phyloP scores from a whole-genome alignment of 2,329 filamentous ascomycete genomes.

The Fusarium xylarioides region DNA sequence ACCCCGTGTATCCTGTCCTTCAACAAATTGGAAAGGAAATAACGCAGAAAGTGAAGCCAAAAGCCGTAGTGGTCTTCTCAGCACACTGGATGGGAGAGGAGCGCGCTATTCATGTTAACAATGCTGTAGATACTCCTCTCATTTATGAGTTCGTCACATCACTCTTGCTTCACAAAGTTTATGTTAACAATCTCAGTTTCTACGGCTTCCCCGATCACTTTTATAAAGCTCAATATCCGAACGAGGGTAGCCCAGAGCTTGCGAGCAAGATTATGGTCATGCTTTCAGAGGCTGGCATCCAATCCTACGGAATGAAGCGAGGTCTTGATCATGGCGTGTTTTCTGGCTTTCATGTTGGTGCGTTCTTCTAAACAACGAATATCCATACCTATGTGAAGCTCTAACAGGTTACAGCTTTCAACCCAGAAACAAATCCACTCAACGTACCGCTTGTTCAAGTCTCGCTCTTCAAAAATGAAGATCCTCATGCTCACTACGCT shows the following conservation, averaged over 20 bases:
- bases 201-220: slow-evolving; percentile 76
- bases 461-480: slow-evolving; percentile 71
- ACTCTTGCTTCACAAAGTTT: not conserved
- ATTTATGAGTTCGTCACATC: slow-evolving; percentile 69
- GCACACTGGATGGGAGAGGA: slow-evolving; percentile 76
- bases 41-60: slow-evolving; percentile 73
- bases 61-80: slow-evolving; percentile 78
- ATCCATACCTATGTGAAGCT: not conserved
- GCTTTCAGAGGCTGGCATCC: slow-evolving; percentile 66
- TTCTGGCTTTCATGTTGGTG: slow-evolving; percentile 67
- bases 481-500: slow-evolving; percentile 71
- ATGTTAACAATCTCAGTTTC: slow-evolving; percentile 57
- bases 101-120: slow-evolving; percentile 71
- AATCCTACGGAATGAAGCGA: slow-evolving; percentile 66
- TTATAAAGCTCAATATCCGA: slow-evolving; percentile 73
- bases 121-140: slow-evolving; percentile 68
- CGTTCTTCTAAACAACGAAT: not conserved
- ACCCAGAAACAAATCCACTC: slow-evolving; percentile 68
- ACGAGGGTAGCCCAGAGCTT: slow-evolving; percentile 67
- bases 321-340: slow-evolving; percentile 82
- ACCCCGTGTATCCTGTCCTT: slow-evolving; percentile 73
- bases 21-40: slow-evolving; percentile 75
- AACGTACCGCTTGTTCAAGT: slow-evolving; percentile 77
- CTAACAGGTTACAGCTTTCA: slow-evolving; percentile 58
- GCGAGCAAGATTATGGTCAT: slow-evolving; percentile 66